phyloP scores from a whole-genome alignment of 2,329 filamentous ascomycete species.

The Colletotrichum sp. region DNA sequence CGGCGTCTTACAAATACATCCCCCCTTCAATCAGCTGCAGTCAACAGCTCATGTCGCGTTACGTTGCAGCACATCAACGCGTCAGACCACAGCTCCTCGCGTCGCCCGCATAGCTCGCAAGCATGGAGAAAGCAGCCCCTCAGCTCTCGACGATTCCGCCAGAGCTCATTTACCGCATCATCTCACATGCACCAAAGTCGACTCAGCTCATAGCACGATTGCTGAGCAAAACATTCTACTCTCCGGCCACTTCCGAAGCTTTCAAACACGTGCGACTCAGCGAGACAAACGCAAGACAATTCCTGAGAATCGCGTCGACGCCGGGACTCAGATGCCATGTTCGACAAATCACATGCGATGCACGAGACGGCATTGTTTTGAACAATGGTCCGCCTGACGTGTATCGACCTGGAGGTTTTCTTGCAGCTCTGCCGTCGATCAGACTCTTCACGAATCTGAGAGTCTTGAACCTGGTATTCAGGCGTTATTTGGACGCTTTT shows the following conservation, averaged over 20 bases:
- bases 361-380: background rate
- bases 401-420: background rate
- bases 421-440: background rate
- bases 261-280: background rate
- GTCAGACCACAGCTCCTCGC: background rate
- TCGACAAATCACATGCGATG: background rate
- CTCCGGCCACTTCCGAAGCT: background rate
- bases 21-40: background rate
- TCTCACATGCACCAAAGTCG: background rate
- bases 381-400: background rate
- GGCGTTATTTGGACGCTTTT: background rate
- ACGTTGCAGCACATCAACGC: background rate
- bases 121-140: background rate
- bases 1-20: background rate
- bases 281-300: background rate
- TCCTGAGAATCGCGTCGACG: background rate
- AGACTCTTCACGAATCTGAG: background rate
- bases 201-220: background rate
- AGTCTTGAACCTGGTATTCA: background rate
- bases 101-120: fast-evolving
- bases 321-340: background rate
- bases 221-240: background rate
- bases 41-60: background rate
- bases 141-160: background rate
- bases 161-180: background rate